Base-by-base conservation (phyloP, 495 filamentous ascomycete species). In the Podospora australis region DNA sequence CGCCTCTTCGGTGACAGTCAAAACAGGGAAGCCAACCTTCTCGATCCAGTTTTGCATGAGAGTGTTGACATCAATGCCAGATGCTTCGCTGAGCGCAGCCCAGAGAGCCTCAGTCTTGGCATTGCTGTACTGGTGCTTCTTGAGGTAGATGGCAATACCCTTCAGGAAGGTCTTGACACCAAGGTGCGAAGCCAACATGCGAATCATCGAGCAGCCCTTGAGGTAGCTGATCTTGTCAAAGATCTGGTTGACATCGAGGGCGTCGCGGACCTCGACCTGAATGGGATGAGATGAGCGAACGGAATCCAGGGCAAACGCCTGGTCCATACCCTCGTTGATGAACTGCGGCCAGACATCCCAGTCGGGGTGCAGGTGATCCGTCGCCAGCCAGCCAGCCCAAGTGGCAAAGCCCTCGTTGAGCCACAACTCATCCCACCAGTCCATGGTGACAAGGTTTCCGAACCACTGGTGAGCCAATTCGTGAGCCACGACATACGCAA, bases 391-490 rank as follows among this genome's bases (percentile, higher is more conserved):
- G 41, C 91, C 91, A 41, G 95, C 88, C 92, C 91, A 96, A 4
- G 92, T 98, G 19, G 92, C 92, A 66, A 98, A 98, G 2, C 90
- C 91, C 65, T 97, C 91, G 52, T 94, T 94, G 10, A 97, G 78
- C 91, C 92, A 98, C 19, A 98, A 75, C 65, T 95, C 92, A 62
- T 85, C 90, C 92, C 92, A 96, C 79, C 79, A 83, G 53, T 83
- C 79, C 84, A 88, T 88, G 13, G 84, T 88, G 17, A 96, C 92
- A 14, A 96, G 79, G 62, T 98, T 96, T 24, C 92, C 92, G 59
- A 96, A 98, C 92, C 92, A 98, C 70, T 97, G 92, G 66, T 98
- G 92, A 23, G 92, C 92, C 38, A 98, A 72, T 62, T 98, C 90
- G 65, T 95, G 90, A 5, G 88, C 87, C 16, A 96, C 89, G 24